These are phyloP conservation scores for Diatrype stigma DNA, from an alignment of 2,329 filamentous ascomycete genomes.

Conservation along the genomic window DNA sequence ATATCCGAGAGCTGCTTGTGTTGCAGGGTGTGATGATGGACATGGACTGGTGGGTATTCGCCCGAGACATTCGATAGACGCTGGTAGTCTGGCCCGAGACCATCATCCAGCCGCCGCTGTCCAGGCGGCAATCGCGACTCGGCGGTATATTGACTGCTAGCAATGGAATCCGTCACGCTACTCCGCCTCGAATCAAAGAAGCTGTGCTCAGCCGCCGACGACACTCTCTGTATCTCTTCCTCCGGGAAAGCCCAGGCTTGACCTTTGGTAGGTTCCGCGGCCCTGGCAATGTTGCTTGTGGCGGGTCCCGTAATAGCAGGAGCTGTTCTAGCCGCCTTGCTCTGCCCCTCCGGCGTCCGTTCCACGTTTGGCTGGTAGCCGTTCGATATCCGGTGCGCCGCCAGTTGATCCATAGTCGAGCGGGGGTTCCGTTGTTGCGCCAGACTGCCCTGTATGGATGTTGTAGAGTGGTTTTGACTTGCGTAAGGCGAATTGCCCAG, in stretches of 20 bases:
- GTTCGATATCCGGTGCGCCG: slow-evolving; percentile 59
- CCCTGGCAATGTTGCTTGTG: slow-evolving; percentile 61
- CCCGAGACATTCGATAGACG: slow-evolving; percentile 46
- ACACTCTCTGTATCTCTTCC: slow-evolving; percentile 56
- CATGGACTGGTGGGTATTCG: slow-evolving; percentile 47
- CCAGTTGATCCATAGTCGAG: slow-evolving; percentile 45
- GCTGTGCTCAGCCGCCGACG: slow-evolving; percentile 41
- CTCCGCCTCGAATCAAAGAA: slow-evolving; percentile 67
- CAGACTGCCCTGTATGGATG: slow-evolving; percentile 67
- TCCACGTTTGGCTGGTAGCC: slow-evolving; percentile 59
- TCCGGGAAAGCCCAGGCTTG: slow-evolving; percentile 83
- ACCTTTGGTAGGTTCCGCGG: slow-evolving; percentile 75
- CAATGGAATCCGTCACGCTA: slow-evolving; percentile 72
- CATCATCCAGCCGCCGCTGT: slow-evolving; percentile 68
- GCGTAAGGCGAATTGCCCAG: slow-evolving; percentile 69
- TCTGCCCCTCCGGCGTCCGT: slow-evolving; percentile 48
- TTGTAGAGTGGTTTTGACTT: slow-evolving; percentile 72
- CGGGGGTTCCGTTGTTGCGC: slow-evolving; percentile 63
- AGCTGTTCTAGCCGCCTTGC: slow-evolving; percentile 59
- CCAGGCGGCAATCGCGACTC: slow-evolving; percentile 69
- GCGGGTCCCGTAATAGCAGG: slow-evolving; percentile 72
- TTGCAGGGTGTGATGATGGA: slow-evolving; percentile 73
- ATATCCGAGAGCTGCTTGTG: slow-evolving; percentile 68
- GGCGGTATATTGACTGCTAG: slow-evolving; percentile 73
- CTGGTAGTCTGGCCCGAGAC: slow-evolving; percentile 39